phyloP scores from a whole-genome alignment of 2,329 filamentous ascomycete genomes.

The Colletotrichum godetiae region DNA sequence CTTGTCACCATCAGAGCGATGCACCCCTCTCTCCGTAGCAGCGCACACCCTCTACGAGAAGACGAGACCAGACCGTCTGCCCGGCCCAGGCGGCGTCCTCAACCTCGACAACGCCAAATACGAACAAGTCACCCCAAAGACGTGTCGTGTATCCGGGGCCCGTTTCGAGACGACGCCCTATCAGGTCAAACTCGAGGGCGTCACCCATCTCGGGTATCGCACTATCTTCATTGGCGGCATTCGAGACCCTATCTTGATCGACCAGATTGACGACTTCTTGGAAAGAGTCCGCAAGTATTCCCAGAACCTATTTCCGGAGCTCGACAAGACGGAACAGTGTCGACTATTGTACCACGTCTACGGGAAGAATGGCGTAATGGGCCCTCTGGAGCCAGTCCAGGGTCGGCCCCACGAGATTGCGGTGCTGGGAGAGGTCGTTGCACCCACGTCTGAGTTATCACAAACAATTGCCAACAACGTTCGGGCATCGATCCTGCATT shows the following conservation, averaged over 20 bases:
- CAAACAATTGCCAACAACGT: slow-evolving; percentile 47
- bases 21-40: slow-evolving; percentile 61
- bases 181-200: slow-evolving; percentile 62
- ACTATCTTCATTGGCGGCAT: slow-evolving; percentile 59
- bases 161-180: slow-evolving; percentile 50
- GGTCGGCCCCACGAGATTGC: slow-evolving; percentile 53
- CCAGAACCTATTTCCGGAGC: slow-evolving; percentile 36
- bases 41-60: slow-evolving; percentile 68
- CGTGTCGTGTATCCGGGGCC: slow-evolving; percentile 53
- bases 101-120: slow-evolving; percentile 54
- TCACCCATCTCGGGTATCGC: slow-evolving; percentile 54
- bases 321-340: slow-evolving; percentile 44
- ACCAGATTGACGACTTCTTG: slow-evolving; percentile 51
- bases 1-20: slow-evolving; percentile 49
- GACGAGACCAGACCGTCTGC: slow-evolving; percentile 59
- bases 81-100: slow-evolving; percentile 61
- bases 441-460: slow-evolving; percentile 56
- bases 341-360: slow-evolving; percentile 58
- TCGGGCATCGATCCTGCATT: slow-evolving; percentile 51
- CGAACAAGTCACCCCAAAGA: slow-evolving; percentile 49
- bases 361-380: slow-evolving; percentile 48
- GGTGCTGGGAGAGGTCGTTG: slow-evolving; percentile 59
- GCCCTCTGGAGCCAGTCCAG: slow-evolving; percentile 39
- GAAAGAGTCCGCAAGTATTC: slow-evolving; percentile 39
- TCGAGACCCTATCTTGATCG: slow-evolving; percentile 58